These are phyloP conservation scores for Planoprotostelium fungivorum DNA, from an alignment of 78 protist species.

Conservation along the genomic window DNA sequence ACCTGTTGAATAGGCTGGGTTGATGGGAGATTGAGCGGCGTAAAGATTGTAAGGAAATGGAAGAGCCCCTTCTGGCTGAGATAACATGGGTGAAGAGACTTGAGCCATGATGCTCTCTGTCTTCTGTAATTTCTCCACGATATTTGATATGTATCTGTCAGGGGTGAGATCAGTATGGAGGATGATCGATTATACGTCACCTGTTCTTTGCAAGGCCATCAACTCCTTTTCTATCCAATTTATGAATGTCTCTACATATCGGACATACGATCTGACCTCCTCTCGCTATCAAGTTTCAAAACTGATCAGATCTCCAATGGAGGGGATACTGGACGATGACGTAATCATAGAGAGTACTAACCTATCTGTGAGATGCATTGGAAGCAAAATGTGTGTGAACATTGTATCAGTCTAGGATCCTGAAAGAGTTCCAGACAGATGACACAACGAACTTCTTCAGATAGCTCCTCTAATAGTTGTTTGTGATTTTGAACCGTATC, in stretches of 20 bases:
- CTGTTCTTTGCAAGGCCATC: neutral
- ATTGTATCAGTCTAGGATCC: neutral
- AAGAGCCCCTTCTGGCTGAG: neutral
- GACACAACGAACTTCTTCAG: neutral
- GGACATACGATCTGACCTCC: neutral
- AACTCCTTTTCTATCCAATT: neutral
- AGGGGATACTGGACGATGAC: too few species aligned
- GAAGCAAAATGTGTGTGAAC: neutral
- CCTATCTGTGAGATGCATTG: neutral
- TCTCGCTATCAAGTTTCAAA: neutral
- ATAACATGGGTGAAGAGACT: neutral
- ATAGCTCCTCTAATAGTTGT: neutral
- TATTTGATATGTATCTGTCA: neutral
- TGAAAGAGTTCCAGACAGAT: neutral
- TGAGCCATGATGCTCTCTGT: neutral
- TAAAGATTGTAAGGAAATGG: neutral
- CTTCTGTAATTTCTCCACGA: neutral
- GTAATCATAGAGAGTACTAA: neutral
- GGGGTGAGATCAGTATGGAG: neutral
- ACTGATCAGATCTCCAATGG: too few species aligned
- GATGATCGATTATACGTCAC: neutral
- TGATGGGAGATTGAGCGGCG: neutral
- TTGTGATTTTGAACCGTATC: neutral
- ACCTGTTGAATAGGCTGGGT: neutral
- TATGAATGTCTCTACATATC: neutral